phyloP scores from a whole-genome alignment of 345 rosid species.

The Eucalyptus curtisii region DNA sequence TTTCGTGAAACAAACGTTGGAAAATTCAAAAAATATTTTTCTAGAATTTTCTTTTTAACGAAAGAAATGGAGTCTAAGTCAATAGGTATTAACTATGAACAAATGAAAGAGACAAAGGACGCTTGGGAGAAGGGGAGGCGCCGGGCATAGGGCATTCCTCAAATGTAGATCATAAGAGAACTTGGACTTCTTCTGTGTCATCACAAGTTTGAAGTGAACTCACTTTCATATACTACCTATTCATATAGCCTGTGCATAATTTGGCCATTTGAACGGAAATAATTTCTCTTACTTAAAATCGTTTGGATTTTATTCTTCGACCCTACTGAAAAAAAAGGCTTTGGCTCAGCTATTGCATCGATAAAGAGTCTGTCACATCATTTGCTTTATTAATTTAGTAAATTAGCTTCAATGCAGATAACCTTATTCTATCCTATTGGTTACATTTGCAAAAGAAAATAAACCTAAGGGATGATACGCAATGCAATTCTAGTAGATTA shows the following conservation, averaged over 20 bases:
- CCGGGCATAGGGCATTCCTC: not conserved
- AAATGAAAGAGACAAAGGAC: not conserved
- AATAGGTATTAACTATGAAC: not conserved
- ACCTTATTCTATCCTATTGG: not conserved
- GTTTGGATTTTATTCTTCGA: not conserved
- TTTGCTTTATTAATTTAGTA: not conserved
- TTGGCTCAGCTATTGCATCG: not conserved
- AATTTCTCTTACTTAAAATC: not conserved
- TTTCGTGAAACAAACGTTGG: fast-evolving
- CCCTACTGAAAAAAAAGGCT: not conserved
- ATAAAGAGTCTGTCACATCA: not conserved
- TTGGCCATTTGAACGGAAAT: not conserved
- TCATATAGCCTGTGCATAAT: not conserved
- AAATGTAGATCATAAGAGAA: not conserved
- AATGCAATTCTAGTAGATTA: not conserved
- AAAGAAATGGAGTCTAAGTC: not conserved
- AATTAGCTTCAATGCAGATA: not conserved
- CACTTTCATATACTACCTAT: not conserved
- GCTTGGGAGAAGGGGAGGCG: not conserved
- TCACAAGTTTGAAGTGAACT: not conserved
- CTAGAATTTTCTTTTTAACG: too few relatives aligned
- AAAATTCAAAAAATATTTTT: too few relatives aligned
- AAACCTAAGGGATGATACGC: not conserved
- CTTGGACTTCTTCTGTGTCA: not conserved
- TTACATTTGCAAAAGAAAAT: not conserved